phyloP scores from a whole-genome alignment of 2,329 filamentous ascomycete species.

The Cadophora gregata region DNA sequence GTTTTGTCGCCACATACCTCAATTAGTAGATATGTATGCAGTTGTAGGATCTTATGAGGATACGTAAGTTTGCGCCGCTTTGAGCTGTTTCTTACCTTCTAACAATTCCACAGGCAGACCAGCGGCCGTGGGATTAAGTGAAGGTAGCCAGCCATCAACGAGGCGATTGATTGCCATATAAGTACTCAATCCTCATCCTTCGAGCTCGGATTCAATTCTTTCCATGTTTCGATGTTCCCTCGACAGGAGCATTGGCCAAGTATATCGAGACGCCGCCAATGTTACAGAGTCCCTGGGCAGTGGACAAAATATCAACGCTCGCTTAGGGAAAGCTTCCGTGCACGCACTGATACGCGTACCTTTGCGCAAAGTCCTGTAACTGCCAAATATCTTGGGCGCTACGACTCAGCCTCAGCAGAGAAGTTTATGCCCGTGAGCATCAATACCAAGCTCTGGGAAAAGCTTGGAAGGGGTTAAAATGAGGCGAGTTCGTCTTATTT shows the following conservation, averaged over 20 bases:
- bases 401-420: background rate
- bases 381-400: slow-evolving; percentile 12
- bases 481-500: slow-evolving; percentile 13
- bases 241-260: slow-evolving; percentile 10
- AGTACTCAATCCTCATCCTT: background rate
- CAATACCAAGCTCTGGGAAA: background rate
- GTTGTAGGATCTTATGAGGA: background rate
- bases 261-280: slow-evolving; percentile 11
- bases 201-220: background rate
- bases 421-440: background rate
- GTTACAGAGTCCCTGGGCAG: slow-evolving; percentile 12
- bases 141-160: background rate
- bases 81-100: background rate
- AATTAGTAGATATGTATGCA: too few species aligned
- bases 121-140: too few species aligned
- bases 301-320: background rate
- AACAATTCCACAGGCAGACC: background rate
- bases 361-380: slow-evolving; percentile 11
- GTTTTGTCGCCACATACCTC: too few species aligned
- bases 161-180: background rate
- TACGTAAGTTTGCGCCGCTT: background rate
- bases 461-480: background rate
- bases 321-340: background rate
- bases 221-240: background rate
- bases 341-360: background rate